A percentile compares a stretch with the other conserved stretches of the same genome.
Evolutionary conservation across 441 rosid species (phyloP).

Genomic region (Macaranga tanarius): DNA sequence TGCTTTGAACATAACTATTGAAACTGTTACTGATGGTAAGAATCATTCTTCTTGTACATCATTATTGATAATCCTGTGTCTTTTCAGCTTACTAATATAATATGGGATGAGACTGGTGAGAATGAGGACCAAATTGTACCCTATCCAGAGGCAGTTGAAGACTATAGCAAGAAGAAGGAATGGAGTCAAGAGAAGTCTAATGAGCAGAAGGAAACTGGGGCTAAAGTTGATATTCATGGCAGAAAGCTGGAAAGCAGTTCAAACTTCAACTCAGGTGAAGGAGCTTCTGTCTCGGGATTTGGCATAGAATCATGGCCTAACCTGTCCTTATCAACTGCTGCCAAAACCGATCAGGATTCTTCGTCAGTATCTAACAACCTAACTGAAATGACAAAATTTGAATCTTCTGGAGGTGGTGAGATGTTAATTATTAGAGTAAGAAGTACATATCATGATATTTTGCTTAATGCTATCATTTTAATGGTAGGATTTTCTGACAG

Average conservation of each 20-base stretch:
- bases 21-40: neutral
- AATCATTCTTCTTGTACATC: constrained; percentile 6
- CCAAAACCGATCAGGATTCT: constrained; percentile 47
- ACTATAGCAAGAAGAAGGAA: constrained; percentile 49
- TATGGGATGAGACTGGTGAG: constrained; percentile 81
- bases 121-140: constrained; percentile 84
- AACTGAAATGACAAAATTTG: constrained; percentile 46
- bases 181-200: constrained; percentile 51
- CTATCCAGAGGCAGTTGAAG: constrained; percentile 51
- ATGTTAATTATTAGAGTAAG: constrained; percentile 22
- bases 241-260: constrained; percentile 49
- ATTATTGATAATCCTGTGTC: neutral
- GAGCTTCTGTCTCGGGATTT: constrained; percentile 45
- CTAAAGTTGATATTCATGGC: constrained; percentile 40
- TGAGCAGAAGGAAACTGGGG: constrained; percentile 40
- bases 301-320: constrained; percentile 56
- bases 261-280: constrained; percentile 38
- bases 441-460: constrained; percentile 19
- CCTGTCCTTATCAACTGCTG: constrained; percentile 46
- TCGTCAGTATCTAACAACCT: constrained; percentile 46
- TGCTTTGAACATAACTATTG: neutral
- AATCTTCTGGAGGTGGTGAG: constrained; percentile 52
- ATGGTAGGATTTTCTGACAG: constrained; percentile 37
- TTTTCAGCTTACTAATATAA: constrained; percentile 72
- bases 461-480: constrained; percentile 24